Evolutionary conservation across 305 asterid species (phyloP), one percentile per base, ranked within the genome.

Genomic region (Andrographis paniculata): DNA sequence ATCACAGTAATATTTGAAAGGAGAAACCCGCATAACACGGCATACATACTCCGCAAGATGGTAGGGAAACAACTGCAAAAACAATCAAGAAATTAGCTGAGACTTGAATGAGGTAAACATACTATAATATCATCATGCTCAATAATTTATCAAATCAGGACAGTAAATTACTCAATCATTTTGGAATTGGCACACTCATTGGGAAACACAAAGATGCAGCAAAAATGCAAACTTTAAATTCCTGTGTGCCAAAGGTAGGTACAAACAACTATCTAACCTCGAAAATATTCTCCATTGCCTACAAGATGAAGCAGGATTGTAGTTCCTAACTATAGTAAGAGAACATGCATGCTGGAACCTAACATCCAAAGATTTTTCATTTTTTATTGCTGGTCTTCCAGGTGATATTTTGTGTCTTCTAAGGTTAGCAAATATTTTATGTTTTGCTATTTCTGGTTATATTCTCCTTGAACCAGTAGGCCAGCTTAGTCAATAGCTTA

Each of bases 1-100:
- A 52, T 92, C 95, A 16, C 99, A 92, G 70, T 92, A 92, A 76
- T 92, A 92, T 72, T 82, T 84, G 86, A 92, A 92, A 52, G 99
- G 95, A 38, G 99, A 79, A 64, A 87, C 68, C 77, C 99, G 71
- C 96, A 84, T 81, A 56, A 92, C 99, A 49, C 96, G 99, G 76
- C 96, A 83, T 62, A 92, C 81, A 59, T 84, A 73, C 71, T 91
- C 98, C 18, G 96, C 80, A 62, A 91, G 96, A 71, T 91, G 99
- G 72, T 91, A 91, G 0, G 99, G 99, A 42, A 75, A 91, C 56
- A 91, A 60, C 99, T 91, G 95, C 82, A 83, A 60, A 73, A 54
- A 64, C 54, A 47, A 46, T 16, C 35, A 45, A 56, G 39, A 59
- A 52, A 61, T 52, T 39, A 61, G 50, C 48, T 8, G 33, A 44